phyloP scores from a whole-genome alignment of 768 basidiomycete species.

The Filobasidium wieringae region DNA sequence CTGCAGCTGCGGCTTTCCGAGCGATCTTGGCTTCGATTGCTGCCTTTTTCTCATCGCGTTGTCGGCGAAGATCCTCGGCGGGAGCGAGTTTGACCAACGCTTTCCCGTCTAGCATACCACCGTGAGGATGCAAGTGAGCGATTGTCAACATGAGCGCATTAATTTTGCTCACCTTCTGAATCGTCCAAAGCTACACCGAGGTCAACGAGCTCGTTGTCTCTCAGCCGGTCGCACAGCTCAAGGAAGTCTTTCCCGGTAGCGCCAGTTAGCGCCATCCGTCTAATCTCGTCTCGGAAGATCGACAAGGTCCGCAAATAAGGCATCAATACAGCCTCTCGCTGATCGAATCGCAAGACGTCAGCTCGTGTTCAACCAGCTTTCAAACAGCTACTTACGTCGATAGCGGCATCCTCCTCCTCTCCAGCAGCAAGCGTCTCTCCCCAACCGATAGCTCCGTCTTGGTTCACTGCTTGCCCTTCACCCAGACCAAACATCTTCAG shows the following conservation, averaged over 20 bases:
- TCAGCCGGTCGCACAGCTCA: conserved; percentile 71
- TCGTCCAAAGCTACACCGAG: conserved; percentile 93
- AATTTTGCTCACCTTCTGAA: conserved; percentile 59
- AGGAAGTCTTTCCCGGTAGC: conserved; percentile 66
- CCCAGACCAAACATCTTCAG: conserved; percentile 45
- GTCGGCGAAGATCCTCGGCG: conserved; percentile 65
- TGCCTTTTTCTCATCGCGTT: conserved; percentile 77
- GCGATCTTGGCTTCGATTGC: conserved; percentile 61
- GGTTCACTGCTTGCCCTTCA: conserved; percentile 52
- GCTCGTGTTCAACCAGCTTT: conserved; percentile 19
- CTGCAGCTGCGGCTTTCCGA: conserved; percentile 61
- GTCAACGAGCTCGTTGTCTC: conserved; percentile 81
- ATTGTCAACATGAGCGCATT: neutral
- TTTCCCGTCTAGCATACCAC: conserved; percentile 57
- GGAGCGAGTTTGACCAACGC: conserved; percentile 87
- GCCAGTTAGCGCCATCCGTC: conserved; percentile 60
- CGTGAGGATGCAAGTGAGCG: conserved; percentile 3
- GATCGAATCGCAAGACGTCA: conserved; percentile 44
- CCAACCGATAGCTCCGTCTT: conserved; percentile 68
- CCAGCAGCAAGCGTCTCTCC: conserved; percentile 46
- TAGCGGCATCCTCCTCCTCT: conserved; percentile 29
- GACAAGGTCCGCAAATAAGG: conserved; percentile 78
- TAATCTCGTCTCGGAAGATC: conserved; percentile 80
- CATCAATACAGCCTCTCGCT: conserved; percentile 78
- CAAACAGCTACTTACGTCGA: conserved; percentile 35